Base-by-base conservation (phyloP, 208 protist genomes). In the Wallacemonas sp. region DNA sequence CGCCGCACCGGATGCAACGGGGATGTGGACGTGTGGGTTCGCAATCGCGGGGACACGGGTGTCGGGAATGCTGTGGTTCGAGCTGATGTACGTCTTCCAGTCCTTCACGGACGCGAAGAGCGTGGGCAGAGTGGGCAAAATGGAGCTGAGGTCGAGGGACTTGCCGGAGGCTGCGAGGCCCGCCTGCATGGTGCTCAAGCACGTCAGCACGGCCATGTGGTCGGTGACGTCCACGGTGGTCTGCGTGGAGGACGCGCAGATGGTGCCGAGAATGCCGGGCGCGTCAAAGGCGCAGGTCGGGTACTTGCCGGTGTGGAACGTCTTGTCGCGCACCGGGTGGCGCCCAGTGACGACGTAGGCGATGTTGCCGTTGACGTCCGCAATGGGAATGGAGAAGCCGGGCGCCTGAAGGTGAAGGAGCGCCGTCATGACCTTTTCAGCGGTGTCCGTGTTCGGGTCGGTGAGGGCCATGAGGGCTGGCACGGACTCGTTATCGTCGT, bases 361-460 rank as follows among this genome's bases (percentile, higher is more conserved):
- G 33, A 87, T 69, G 74, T 81, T 84, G 34, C 81, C 81, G 4
- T 68, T 24, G 11, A 63, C 33, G 27, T 87, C 81, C 1, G 70
- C 73, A 33, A 84, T 84, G 30, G 78, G 73, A 39, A 87, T 83
- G 6, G 81, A 87, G 58, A 87, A 87, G 36, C 81, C 81, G 2
- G 81, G 81, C 2, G 81, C 43, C 23, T 70, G 73, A 34, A 87
- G 71, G 32, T 72, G 41, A 33, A 72, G 43, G 44, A 87, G 36
- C 39, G 14, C 67, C n/a, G 16, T 55, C 77, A 83, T 87, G 43
- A 87, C 46, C 58, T 83, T 73, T 41, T 84, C 61, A 2, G 78
- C 81, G 1, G 68, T 84, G 65, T 76, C 24, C 16, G 71, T 36
- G 29, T 46, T 41, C 0, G 77, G 77, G 62, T 87, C 74, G 5